A percentile compares a stretch with the other conserved stretches of the same genome.
These are phyloP conservation scores for Scalesia atractyloides DNA, from an alignment of 129 eudicot genomes.

Conservation along the genomic window DNA sequence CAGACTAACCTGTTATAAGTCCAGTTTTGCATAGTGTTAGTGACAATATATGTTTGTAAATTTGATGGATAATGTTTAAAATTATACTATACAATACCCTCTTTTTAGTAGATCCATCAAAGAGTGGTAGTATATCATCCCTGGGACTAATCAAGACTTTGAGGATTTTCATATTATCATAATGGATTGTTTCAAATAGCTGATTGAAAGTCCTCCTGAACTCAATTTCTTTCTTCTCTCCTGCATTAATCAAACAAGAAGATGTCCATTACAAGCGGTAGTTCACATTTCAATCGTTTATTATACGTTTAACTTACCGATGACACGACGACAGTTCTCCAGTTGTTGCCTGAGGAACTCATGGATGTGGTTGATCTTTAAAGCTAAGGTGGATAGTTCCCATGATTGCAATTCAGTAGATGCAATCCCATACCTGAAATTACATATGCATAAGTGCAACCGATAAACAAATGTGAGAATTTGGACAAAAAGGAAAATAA, in stretches of 20 bases:
- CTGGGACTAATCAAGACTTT: conserved; percentile 42
- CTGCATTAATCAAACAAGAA: conserved; percentile 40
- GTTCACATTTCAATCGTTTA: background rate
- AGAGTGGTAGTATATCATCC: conserved; percentile 60
- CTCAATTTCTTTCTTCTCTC: conserved; percentile 50
- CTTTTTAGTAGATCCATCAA: conserved; percentile 48
- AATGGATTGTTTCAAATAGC: conserved; percentile 52
- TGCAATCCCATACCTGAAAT: conserved; percentile 51
- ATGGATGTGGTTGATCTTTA: conserved; percentile 63
- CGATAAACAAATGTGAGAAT: background rate
- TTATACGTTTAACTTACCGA: conserved; percentile 36
- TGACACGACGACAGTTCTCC: conserved; percentile 30
- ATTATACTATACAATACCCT: conserved; percentile 36
- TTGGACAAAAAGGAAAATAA: background rate
- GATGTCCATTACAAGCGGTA: background rate
- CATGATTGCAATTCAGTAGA: conserved; percentile 51
- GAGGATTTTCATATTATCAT: conserved; percentile 74
- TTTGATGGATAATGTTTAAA: background rate
- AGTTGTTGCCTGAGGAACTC: conserved; percentile 46
- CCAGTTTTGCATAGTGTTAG: conserved; percentile 10
- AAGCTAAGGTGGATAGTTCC: conserved; percentile 57
- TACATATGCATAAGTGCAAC: background rate
- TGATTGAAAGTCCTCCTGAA: conserved; percentile 38
- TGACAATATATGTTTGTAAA: background rate
- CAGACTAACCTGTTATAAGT: conserved; percentile 47